Evolutionary conservation across 768 basidiomycete species (phyloP), one percentile per base, ranked within the genome.

Genomic region (Polyporus arcularius): DNA sequence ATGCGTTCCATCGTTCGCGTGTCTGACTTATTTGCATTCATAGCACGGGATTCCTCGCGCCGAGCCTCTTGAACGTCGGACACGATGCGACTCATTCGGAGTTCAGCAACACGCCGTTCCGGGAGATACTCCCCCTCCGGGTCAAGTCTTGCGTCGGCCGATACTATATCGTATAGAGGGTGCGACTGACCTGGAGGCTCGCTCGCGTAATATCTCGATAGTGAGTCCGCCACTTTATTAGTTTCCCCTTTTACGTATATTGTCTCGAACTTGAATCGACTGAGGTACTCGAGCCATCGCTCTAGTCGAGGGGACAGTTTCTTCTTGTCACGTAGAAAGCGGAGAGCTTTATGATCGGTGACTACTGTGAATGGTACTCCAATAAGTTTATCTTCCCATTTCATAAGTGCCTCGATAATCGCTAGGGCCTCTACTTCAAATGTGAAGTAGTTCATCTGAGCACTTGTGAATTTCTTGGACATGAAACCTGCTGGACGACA

Each of bases 351-450:
- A 50, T 76, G 74, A 53, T 75, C 71, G 0, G 71, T 72, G 0
- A 72, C 55, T 1, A 76, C 60, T 0, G 39, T 64, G 15, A 76
- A 60, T 2, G 40, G 30, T 8, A 55, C 58, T 1, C 73, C 70
- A 0, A 76, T 48, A 0, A 74, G 61, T 35, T 75, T 73, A 42
- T 75, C 71, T 49, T 74, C 72, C 73, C 69, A 75, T 35, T 72
- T 73, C 4, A 73, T 11, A 0, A 75, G 51, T 2, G 49, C 66
- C 54, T 65, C 51, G 6, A 68, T 2, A 6, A 68, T 63, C 1
- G 54, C 66, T 0, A 68, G 18, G 0, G 58, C 54, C 31, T 70
- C 67, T 2, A 51, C 51, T 35, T 74, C 70, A 43, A 64, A 67
- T 9, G 65, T 66, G 2, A 38, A 41, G 49, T 75, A 74, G 26